Conservation (phyloP, 1,284 basidiomycete species). For the Leccinum angustisporum region DNA sequence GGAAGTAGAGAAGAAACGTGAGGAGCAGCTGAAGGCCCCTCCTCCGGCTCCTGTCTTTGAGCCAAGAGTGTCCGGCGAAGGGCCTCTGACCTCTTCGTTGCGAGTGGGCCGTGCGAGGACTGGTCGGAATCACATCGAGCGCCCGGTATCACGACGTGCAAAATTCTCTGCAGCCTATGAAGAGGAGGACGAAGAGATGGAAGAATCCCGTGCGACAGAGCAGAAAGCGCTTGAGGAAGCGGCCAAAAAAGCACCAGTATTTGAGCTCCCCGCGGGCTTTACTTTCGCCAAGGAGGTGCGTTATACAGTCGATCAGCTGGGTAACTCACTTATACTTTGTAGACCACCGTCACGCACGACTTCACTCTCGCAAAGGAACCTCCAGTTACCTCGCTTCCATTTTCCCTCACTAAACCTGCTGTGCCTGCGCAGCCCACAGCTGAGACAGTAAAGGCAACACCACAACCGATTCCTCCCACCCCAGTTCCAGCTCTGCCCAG, state of each 20-base stretch:
- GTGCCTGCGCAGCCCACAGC: slow-evolving; percentile 4
- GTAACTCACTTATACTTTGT: slow-evolving; percentile 17
- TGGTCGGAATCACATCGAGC: slow-evolving; percentile 52
- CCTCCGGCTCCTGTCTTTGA: slow-evolving; percentile 26
- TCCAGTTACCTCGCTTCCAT: slow-evolving; percentile 62
- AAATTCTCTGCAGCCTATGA: slow-evolving; percentile 70
- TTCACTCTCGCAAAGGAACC: slow-evolving; percentile 56
- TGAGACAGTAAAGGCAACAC: slow-evolving; percentile 4
- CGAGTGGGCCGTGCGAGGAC: slow-evolving; percentile 62
- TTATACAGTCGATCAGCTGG: slow-evolving; percentile 13
- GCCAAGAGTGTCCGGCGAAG: slow-evolving; percentile 22
- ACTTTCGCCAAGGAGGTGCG: slow-evolving; percentile 65
- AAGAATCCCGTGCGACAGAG: slow-evolving; percentile 44
- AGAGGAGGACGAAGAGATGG: slow-evolving; percentile 54
- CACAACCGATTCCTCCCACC: slow-evolving; percentile 3
- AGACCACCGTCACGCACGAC: slow-evolving; percentile 38
- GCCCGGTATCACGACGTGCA: slow-evolving; percentile 42
- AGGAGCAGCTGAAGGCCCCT: slow-evolving; percentile 24
- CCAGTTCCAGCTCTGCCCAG: slow-evolving; percentile 17
- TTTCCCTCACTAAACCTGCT: slow-evolving; percentile 52
- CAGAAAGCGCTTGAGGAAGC: slow-evolving; percentile 49
- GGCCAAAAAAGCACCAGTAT: slow-evolving; percentile 52
- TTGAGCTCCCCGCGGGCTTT: slow-evolving; percentile 63
- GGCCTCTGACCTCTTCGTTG: slow-evolving; percentile 49
- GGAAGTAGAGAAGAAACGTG: slow-evolving; percentile 23